phyloP scores from a whole-genome alignment of 2,329 filamentous ascomycete genomes.

The Bipolaris oryzae region DNA sequence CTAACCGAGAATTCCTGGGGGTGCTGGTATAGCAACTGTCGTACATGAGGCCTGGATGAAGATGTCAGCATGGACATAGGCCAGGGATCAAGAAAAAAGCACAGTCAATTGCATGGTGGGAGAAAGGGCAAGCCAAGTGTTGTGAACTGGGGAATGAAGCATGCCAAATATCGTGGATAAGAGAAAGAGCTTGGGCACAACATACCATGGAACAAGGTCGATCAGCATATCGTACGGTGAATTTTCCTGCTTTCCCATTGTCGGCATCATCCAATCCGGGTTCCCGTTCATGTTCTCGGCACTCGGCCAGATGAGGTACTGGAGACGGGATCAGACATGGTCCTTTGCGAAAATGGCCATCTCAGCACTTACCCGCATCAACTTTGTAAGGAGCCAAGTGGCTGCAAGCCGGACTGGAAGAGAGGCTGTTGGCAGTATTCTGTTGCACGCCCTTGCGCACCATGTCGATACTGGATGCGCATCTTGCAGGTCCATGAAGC shows the following conservation, averaged over 20 bases:
- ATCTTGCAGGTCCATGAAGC: slow-evolving; percentile 43
- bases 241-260: slow-evolving; percentile 36
- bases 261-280: slow-evolving; percentile 45
- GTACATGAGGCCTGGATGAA: slow-evolving; percentile 39
- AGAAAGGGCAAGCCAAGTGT: background rate
- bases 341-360: background rate
- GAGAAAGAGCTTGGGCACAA: background rate
- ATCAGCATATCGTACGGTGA: slow-evolving; percentile 42
- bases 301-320: slow-evolving; percentile 48
- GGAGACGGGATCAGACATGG: slow-evolving; percentile 14
- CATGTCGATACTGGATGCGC: slow-evolving; percentile 42
- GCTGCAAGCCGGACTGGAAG: slow-evolving; percentile 42
- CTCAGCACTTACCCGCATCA: slow-evolving; percentile 42
- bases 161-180: background rate
- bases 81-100: too few relatives aligned
- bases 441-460: slow-evolving; percentile 42
- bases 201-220: slow-evolving; percentile 45
- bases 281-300: slow-evolving; percentile 44
- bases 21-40: slow-evolving; percentile 42
- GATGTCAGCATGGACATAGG: slow-evolving; percentile 16
- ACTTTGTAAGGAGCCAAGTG: slow-evolving; percentile 42
- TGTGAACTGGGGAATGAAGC: background rate
- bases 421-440: slow-evolving; percentile 32
- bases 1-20: slow-evolving; percentile 38
- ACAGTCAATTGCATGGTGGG: too few relatives aligned